phyloP scores from a whole-genome alignment of 2,329 filamentous ascomycete genomes.

The Metarhizium rileyi region DNA sequence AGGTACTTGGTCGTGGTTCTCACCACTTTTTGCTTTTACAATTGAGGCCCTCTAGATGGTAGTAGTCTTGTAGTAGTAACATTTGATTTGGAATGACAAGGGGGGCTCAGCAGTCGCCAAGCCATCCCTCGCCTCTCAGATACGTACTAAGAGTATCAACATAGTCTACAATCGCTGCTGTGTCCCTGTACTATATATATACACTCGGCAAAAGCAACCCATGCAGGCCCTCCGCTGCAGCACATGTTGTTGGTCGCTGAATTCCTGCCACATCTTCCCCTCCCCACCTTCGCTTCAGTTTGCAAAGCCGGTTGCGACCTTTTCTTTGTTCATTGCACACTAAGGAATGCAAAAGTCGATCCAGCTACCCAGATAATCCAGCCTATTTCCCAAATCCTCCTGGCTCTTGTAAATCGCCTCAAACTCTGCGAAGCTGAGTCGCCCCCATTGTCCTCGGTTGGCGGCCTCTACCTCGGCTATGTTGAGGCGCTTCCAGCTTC shows the following conservation, averaged over 20 bases:
- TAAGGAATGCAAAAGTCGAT: slow-evolving; percentile 70
- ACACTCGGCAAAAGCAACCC: neutral
- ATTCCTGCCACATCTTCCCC: too few relatives aligned
- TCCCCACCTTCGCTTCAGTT: too few relatives aligned
- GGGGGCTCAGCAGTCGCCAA: neutral
- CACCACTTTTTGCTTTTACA: too few relatives aligned
- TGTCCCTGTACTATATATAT: neutral
- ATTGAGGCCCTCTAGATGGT: too few relatives aligned
- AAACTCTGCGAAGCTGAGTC: slow-evolving; percentile 72
- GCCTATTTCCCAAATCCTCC: slow-evolving; percentile 49
- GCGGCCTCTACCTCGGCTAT: slow-evolving; percentile 58
- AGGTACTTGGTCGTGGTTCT: too few relatives aligned
- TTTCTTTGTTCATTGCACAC: slow-evolving; percentile 6
- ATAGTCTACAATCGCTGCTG: neutral
- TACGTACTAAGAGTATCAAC: neutral
- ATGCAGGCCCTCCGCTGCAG: too few relatives aligned
- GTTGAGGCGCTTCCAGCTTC: slow-evolving; percentile 47
- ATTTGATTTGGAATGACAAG: too few relatives aligned
- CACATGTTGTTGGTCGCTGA: too few relatives aligned
- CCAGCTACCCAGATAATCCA: slow-evolving; percentile 83
- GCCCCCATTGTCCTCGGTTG: slow-evolving; percentile 67
- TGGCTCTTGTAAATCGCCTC: slow-evolving; percentile 61
- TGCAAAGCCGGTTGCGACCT: too few relatives aligned
- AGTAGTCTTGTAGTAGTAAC: too few relatives aligned
- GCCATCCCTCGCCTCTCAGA: neutral